Base-by-base conservation (phyloP, 2,329 filamentous ascomycete species). In the Pseudonectria buxi region DNA sequence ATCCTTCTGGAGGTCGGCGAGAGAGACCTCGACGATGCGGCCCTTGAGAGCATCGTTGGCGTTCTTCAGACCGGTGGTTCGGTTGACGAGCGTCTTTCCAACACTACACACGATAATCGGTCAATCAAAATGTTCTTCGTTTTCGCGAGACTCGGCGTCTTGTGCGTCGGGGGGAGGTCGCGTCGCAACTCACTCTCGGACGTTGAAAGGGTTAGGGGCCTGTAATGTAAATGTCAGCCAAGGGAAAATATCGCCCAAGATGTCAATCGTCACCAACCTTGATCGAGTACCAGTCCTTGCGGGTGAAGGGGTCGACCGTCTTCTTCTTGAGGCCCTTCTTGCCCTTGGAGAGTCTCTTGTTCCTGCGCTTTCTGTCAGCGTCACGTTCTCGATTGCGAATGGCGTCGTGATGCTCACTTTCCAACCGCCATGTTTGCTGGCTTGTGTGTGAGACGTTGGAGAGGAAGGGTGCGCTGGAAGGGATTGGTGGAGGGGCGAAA, bases 271-370 rank as follows among this genome's bases (percentile, higher is more conserved):
- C 30, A 52, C 57, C 41, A 48, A 86, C 83, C 82, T 96, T 96
- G 72, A 98, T 82, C 62, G 83, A 86, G 76, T 89, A 98, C 86
- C 94, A 96, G 70, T 96, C 92, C 81, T 98, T 98, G 68, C 90
- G 86, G 63, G 89, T 80, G 78, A 96, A 96, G 63, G 92, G 90
- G 71, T 98, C 92, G 59, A 83, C 75, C 63, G 89, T 90, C 76
- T 90, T 90, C 90, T 98, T 96, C 87, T 96, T 96, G 68, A 96
- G 79, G 71, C 92, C 90, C 83, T 98, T 98, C 87, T 96, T 98
- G 76, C 92, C 92, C 82, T 98, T 98, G 55, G 92, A 96, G 77
- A 98, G 82, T 80, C 92, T 88, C 88, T 98, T 98, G 83, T 98
- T 98, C 86, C 83, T 88, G 57, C 26, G 38, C 31, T 29, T 36